Conservation (phyloP, 2,329 filamentous ascomycete genomes). For the Cryphonectria naterciae region DNA sequence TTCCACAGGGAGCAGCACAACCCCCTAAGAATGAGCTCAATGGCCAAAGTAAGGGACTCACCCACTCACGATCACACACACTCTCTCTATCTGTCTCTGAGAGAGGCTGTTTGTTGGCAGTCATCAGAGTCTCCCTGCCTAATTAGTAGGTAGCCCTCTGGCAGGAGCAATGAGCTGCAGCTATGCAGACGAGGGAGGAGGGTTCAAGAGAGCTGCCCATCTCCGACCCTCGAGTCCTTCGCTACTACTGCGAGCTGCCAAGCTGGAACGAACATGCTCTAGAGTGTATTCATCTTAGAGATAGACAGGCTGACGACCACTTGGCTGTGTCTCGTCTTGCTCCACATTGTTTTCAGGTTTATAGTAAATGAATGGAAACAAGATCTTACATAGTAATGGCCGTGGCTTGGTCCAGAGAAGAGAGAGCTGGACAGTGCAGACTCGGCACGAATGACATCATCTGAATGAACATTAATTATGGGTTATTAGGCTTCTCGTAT, state of each 20-base stretch:
- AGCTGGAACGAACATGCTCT: background rate
- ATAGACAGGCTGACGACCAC: background rate
- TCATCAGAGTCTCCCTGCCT: background rate
- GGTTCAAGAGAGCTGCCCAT: background rate
- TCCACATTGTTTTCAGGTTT: background rate
- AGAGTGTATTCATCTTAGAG: background rate
- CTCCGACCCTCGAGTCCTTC: background rate
- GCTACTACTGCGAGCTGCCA: background rate
- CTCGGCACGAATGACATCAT: constrained; percentile 1
- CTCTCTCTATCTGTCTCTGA: background rate
- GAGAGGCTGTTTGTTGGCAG: background rate
- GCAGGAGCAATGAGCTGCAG: background rate
- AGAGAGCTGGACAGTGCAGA: background rate
- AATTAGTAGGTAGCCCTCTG: background rate
- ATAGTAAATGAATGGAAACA: background rate
- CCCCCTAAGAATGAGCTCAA: background rate
- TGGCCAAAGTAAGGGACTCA: background rate
- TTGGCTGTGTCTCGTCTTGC: background rate
- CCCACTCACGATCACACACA: background rate
- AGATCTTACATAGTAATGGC: background rate
- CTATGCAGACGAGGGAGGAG: background rate
- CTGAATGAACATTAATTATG: background rate
- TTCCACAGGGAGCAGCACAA: background rate
- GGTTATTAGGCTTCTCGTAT: background rate
- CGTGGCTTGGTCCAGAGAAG: background rate